Evolutionary conservation across 257 asterid genomes (phyloP).

Genomic region (Mitragyna speciosa): DNA sequence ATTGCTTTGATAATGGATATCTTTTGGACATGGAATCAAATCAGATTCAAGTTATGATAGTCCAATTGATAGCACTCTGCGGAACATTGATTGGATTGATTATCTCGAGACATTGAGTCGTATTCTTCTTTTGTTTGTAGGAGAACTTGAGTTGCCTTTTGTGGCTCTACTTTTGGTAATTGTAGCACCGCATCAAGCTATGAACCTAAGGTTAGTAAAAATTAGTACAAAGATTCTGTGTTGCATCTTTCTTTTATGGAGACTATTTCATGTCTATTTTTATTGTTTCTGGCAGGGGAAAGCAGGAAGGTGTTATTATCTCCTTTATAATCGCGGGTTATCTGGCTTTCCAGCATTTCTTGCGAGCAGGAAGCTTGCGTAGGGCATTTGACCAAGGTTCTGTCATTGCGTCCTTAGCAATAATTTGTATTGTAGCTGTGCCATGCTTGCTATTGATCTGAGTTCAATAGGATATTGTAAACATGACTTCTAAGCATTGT

Average conservation of each 20-base stretch:
- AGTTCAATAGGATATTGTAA: slow-evolving; percentile 12
- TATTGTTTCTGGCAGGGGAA: slow-evolving; percentile 62
- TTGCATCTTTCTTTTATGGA: slow-evolving; percentile 1
- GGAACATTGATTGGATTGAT: slow-evolving; percentile 8
- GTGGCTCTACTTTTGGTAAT: slow-evolving; percentile 62
- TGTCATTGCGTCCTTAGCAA: slow-evolving; percentile 72
- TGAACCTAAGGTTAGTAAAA: slow-evolving; percentile 67
- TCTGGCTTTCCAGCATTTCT: slow-evolving; percentile 85
- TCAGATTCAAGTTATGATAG: neutral
- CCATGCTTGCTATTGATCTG: slow-evolving; percentile 78
- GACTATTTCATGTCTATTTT: slow-evolving; percentile 18
- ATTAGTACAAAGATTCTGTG: too few relatives aligned
- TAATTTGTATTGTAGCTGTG: slow-evolving; percentile 52
- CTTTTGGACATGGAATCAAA: neutral
- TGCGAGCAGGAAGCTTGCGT: slow-evolving; percentile 65
- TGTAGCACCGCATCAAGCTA: slow-evolving; percentile 66
- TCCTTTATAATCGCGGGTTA: slow-evolving; percentile 72
- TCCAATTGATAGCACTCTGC: neutral
- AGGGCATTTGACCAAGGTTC: slow-evolving; percentile 85
- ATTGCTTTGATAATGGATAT: neutral
- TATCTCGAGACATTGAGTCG: slow-evolving; percentile 2
- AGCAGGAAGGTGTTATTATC: slow-evolving; percentile 71
- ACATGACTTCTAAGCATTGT: slow-evolving; percentile 1
- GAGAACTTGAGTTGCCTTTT: slow-evolving; percentile 83
- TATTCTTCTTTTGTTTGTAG: slow-evolving; percentile 35